Conservation (phyloP, 148 eudicot species). For the Polygonum maritimum region DNA sequence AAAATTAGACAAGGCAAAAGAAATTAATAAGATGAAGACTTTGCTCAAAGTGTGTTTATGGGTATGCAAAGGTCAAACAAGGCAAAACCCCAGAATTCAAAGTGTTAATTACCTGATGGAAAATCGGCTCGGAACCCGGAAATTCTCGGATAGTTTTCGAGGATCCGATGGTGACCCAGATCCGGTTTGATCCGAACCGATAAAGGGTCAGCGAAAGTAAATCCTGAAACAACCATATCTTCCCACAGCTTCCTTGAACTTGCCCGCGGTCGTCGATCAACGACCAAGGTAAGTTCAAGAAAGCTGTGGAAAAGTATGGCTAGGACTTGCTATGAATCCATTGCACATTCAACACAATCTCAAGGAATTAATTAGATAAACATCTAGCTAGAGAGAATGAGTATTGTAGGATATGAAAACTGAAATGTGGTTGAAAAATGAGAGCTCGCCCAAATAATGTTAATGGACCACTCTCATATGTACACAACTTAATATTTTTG, state of each 20-base stretch:
- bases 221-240: slow-evolving; percentile 6
- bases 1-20: not conserved
- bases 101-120: not conserved
- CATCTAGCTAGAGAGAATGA: not conserved
- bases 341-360: not conserved
- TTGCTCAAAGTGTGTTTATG: not conserved
- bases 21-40: not conserved
- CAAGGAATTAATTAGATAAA: not conserved
- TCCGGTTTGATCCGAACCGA: not conserved
- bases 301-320: slow-evolving; percentile 16
- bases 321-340: not conserved
- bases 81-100: not conserved
- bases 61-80: not conserved
- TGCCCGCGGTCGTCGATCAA: not conserved
- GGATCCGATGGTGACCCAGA: not conserved
- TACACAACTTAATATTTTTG: not conserved
- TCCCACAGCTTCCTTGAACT: slow-evolving; percentile 15
- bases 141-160: not conserved
- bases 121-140: not conserved
- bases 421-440: not conserved
- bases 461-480: slow-evolving; percentile 5
- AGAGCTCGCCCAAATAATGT: not conserved
- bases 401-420: not conserved
- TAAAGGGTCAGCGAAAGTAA: not conserved
- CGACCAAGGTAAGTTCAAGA: slow-evolving; percentile 11